Percentiles rank a stretch among this genome's conserved stretches.
Conservation (phyloP, 108 stramenopile species). For the Pseudonitzschia pungens region DNA sequence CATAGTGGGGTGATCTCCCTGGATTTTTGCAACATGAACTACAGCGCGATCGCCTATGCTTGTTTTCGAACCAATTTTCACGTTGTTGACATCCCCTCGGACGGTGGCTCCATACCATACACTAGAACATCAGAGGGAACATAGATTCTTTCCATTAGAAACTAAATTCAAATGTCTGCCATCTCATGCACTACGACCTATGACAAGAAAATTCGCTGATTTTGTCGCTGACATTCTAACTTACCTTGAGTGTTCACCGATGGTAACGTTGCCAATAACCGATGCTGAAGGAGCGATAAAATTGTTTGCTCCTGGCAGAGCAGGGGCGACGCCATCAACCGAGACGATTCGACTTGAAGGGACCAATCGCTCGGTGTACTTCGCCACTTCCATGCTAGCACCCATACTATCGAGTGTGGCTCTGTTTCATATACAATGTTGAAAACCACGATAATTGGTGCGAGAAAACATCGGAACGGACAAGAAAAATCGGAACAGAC, state of each 20-base stretch:
- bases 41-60: constrained; percentile 90
- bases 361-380: constrained; percentile 80
- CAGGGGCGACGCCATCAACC: constrained; percentile 76
- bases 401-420: constrained; percentile 57
- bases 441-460: background rate
- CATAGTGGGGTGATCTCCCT: constrained; percentile 80
- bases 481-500: constrained; percentile 1
- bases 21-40: constrained; percentile 94
- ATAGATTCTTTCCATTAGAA: background rate
- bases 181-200: background rate
- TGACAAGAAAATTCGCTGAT: background rate
- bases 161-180: background rate
- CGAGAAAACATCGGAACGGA: background rate
- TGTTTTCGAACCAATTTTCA: constrained; percentile 80
- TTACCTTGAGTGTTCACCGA: constrained; percentile 66
- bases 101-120: constrained; percentile 90
- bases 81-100: constrained; percentile 81
- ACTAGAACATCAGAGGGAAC: constrained; percentile 25
- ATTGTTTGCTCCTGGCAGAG: constrained; percentile 55
- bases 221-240: background rate
- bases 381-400: constrained; percentile 76
- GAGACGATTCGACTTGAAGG: constrained; percentile 88
- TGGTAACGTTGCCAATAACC: constrained; percentile 79
- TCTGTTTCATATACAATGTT: constrained; percentile 1
- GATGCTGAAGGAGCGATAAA: constrained; percentile 83